Evolutionary conservation across 495 filamentous ascomycete species (phyloP), one percentile per base, ranked within the genome.

Genomic region (Hyaloscypha hepaticicola): DNA sequence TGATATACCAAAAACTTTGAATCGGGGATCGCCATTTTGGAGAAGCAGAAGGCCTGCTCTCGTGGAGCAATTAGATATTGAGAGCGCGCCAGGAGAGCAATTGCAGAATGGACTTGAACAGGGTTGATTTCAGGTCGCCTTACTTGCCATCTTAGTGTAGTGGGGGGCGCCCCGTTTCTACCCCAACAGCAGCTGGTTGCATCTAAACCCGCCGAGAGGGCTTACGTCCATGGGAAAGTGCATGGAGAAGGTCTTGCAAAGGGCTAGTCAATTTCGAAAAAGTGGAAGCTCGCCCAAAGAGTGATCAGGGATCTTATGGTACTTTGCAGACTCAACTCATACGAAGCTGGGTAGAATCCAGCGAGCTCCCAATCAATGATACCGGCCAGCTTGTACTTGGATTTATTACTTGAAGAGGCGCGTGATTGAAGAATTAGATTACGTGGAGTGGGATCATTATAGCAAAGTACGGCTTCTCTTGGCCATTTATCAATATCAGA

Each of bases 391-490:
- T 48, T 60, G 62, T 68, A 66, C 52, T 60, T 64, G n/a, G 38
- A 59, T 22, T 57, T 53, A 61, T 53, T 60, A 55, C 25, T 33
- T 45, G 45, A 45, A 51, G 51, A 56, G 12, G 49, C 7, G 56
- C 34, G 19, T 27, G 41, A 38, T 51, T 57, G 61, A 55, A 69
- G 56, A 28, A 70, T 69, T 24, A 72, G 55, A 55, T 72, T 70
- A 50, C 61, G 59, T 55, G 65, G 68, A 57, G 8, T 66, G 16
- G 66, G 58, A 66, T 72, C 65, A 49, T 72, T 70, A 49, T 70
- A 68, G 70, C 65, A 72, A 53, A 70, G 45, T 27, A 72, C 70
- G 38, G 68, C 65, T 66, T 66, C 59, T 28, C 38, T 22, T 50
- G 58, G 59, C 68, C 61, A 72, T 53, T 66, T 45, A 5, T 61